Evolutionary conservation across 2,329 filamentous ascomycete genomes (phyloP), one percentile per base, ranked within the genome.

Genomic region (Sporothrix euskadiensis): DNA sequence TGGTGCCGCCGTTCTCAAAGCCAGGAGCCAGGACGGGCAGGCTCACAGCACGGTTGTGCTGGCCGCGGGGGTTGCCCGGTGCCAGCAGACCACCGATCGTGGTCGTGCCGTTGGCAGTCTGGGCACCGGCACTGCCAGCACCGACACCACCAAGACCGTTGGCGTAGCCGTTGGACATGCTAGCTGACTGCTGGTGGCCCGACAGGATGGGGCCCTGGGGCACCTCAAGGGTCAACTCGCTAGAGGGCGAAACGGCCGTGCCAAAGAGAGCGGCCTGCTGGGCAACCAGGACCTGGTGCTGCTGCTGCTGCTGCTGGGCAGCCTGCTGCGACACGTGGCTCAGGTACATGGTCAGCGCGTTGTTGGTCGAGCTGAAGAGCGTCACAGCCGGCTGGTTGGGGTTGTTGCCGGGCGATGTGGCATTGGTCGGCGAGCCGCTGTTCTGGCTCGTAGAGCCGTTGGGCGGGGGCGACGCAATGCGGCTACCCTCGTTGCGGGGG

Each of bases 321-420:
- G 89, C 88, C 79, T 92, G 89, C 75, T 91, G 88, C 30, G 90
- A 90, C 39, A 95, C 89, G 79, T 97, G 94, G 82, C 91, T 95
- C 74, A 98, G 87, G 81, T 98, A 98, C 89, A 98, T 90, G 32
- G 94, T 97, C 81, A 98, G 83, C 0, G 95, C 95, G 81, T 98
- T 98, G 85, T 90, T 95, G 79, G 86, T 91, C 70, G 89, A 90
- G 81, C 94, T 96, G 81, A 97, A 89, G 74, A 97, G 88, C 89
- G 91, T 77, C 83, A 90, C 83, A 79, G 91, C 82, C 79, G 90
- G 83, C n/a, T 71, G 75, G 47, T 70, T 68, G 76, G 85, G 85
- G 70, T 71, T 71, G 76, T 85, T 85, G 19, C 30, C 44, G 5
- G 76, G 74, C 52, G 76, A 74, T 1, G 71, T 70, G n/a, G 79